A percentile compares a stretch with the other conserved stretches of the same genome.
Conservation (phyloP, 371 early-diverging fungal species). For the Catenaria anguillulae region DNA sequence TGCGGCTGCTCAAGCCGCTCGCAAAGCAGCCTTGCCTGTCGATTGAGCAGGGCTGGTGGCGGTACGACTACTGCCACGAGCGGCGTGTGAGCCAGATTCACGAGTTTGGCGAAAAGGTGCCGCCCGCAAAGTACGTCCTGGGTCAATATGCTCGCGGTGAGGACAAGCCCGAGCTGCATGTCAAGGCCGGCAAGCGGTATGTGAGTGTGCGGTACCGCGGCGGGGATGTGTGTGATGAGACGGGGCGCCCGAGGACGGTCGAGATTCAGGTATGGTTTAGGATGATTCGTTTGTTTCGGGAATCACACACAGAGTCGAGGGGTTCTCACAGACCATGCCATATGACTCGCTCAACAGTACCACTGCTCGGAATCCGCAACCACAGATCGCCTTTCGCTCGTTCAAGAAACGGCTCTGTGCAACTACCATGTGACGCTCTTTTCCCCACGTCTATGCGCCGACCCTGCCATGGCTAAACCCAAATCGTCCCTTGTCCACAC, state of each 20-base stretch:
- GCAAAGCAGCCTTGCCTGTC: not conserved
- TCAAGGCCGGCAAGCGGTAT: not conserved
- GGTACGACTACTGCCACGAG: not conserved
- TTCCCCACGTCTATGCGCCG: too few species aligned
- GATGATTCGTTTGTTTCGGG: too few species aligned
- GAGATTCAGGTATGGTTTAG: too few species aligned
- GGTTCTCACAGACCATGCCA: too few species aligned
- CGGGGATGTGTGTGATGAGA: not conserved
- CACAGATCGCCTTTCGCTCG: not conserved
- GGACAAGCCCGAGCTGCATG: too few species aligned
- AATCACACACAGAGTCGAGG: too few species aligned
- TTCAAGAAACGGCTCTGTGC: not conserved
- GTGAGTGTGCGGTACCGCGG: not conserved
- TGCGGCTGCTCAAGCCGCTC: too few species aligned
- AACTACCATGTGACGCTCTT: not conserved
- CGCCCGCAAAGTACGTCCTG: not conserved
- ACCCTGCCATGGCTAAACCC: too few species aligned
- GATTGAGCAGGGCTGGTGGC: not conserved
- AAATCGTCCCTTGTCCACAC: too few species aligned
- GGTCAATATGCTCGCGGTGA: not conserved
- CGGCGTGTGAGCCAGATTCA: not conserved
- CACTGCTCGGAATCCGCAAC: not conserved
- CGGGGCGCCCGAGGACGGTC: not conserved
- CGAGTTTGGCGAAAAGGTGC: not conserved
- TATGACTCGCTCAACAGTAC: too few species aligned